Evolutionary conservation across 2,329 filamentous ascomycete species (phyloP), one percentile per base, ranked within the genome.

Genomic region (Arachnomyces sp.): DNA sequence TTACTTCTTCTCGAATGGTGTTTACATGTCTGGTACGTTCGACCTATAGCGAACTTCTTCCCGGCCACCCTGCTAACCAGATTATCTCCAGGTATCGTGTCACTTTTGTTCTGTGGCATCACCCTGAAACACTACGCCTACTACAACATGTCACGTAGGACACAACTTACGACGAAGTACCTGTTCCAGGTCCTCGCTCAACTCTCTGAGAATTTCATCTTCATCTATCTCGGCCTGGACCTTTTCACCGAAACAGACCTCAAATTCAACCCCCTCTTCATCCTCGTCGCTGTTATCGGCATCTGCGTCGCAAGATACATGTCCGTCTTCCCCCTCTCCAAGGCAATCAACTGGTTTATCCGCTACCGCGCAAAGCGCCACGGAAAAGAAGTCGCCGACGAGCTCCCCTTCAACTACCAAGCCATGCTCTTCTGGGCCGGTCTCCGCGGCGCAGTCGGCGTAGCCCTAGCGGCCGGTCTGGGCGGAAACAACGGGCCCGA

Each of bases 381-480:
- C 39, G 88, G 88, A 16, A 74, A 72, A 42, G 84, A 94, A 42
- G 77, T 82, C 4, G 77, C 79, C 12, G 90, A 96, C 49, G 92
- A 96, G 61, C 69, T 98, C 28, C 92, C 92, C 0, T 93, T 88
- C 58, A 87, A 86, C 52, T 94, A 96, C 64, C 92, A 96, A 64
- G 88, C 84, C n/a, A 96, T 98, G 92, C 77, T 98, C n/a, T 98
- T 94, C 67, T 98, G 92, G 92, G 92, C 92, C 12, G 92, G 92
- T 17, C 73, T 98, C 20, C 85, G 92, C 47, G 92, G 92, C 53
- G 92, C 92, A 34, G 92, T 98, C 52, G 92, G 92, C 42, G 92
- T 98, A 28, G 92, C 92, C 2, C 72, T 98, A 34, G 92, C 92
- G 25, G 90, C 90, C 15, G 83, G 93, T 17, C 74, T 98, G 34